Evolutionary conservation across 2,329 filamentous ascomycete genomes (phyloP), one percentile per base, ranked within the genome.

Genomic region (Botrytis galanthina): DNA sequence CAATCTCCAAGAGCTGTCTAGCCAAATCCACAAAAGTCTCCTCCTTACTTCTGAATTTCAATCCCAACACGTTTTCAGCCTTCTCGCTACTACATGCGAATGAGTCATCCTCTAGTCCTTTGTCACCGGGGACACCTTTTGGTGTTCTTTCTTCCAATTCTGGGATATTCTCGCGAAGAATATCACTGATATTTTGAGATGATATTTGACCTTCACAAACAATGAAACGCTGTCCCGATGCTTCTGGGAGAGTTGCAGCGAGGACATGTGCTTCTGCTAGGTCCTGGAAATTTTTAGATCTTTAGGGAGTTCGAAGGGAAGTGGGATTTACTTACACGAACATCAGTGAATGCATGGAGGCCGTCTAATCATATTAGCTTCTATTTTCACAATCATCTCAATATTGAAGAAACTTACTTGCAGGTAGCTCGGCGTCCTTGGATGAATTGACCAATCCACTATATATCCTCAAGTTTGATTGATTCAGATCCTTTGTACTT

Each of bases 401-500:
- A 7, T 37, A n/a, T n/a, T 6, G 39, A 44, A 51, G 32, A 42
- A 32, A 64, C 70, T 35, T 20, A 64, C 74, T 77, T 57, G 76
- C 76, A 0, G 86, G 84, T 20, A 91, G 84, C 37, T 85, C 61
- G 4, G 72, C 83, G 8, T 87, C 84, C 74, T 87, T 85, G 84
- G 86, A 88, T 64, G 83, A 82, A 72, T 88, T 87, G 22, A 80
- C 79, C n/a, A 89, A 81, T 39, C 87, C 80, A 44, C 83, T 82
- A 26, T 86, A 86, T 73, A 89, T 84, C 78, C 83, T 82, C 76
- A 89, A 85, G 79, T 93, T 94, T 16, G 90, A 92, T 3, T 91
- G 91, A 82, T 94, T 94, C 76, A 94, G 83, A 8, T 83, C 83
- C 26, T 88, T 86, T 0, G 92, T 84, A 35, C 83, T 86, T 73